Base-by-base conservation (phyloP, 2,329 filamentous ascomycete genomes). In the Exophiala oligosperma region DNA sequence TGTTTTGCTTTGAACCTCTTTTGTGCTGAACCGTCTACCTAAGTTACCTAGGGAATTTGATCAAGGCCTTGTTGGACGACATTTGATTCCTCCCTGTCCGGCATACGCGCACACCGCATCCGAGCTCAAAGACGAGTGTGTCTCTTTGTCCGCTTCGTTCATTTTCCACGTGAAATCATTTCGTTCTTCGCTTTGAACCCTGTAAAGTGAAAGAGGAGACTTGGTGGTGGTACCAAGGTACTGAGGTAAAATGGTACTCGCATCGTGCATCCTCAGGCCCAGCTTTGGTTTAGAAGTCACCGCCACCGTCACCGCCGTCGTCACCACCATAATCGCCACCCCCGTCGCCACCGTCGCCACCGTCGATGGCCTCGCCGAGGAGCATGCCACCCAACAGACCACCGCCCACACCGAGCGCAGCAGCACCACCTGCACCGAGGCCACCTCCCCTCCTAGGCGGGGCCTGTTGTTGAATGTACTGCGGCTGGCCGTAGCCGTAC, bases 321-420 rank as follows among this genome's bases (percentile, higher is more conserved):
- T 41, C 55, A n/a, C 37, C 57, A 24, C 50, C 70, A 50, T 68
- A 70, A 50, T 65, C 68, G 46, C 65, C 68, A n/a, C 59, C 71
- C 26, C 69, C 60, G 21, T 44, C 56, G 2, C 53, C 47, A n/a
- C 57, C 53, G 24, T 89, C 74, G 48, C 81, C 71, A 60, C 87
- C 83, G 56, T 89, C 76, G 51, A 92, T 79, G 1, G 87, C 86
- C 68, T 88, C 79, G 1, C 81, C 87, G 32, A 96, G 73, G 67
- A 96, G 62, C 61, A 85, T 83, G 55, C 92, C 92, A 66, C 91
- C 92, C 1, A 96, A 68, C 70, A 96, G 69, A 72, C 92, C 92
- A 63, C 88, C 92, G 65, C 91, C 92, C 3, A 90, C 73, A 76
- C 92, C 92, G 44, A 96, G 77, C 23, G 90, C 90, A 7, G 87